A percentile compares a stretch with the other conserved stretches of the same genome.
phyloP scores from a whole-genome alignment of 441 rosid species.

The Brassica hybrid region DNA sequence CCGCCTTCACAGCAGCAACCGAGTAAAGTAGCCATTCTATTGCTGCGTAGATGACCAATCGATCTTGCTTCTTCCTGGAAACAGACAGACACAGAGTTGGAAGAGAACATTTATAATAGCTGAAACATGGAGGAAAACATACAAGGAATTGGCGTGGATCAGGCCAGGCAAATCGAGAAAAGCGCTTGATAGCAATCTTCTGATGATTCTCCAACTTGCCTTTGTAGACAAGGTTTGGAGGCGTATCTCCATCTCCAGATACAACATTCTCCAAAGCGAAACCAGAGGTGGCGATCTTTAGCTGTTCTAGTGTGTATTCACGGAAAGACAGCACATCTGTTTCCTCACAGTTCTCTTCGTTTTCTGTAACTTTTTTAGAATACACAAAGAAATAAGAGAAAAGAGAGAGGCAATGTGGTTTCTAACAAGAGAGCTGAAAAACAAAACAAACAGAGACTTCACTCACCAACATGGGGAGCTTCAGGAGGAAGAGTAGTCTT shows the following conservation, averaged over 20 bases:
- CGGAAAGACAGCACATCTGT: constrained; percentile 56
- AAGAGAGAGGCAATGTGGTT: constrained; percentile 12
- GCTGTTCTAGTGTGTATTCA: constrained; percentile 63
- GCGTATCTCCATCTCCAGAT: constrained; percentile 63
- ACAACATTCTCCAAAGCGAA: constrained; percentile 64
- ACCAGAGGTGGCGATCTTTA: constrained; percentile 62
- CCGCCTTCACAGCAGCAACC: constrained; percentile 68
- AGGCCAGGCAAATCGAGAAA: constrained; percentile 67
- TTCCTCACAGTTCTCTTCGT: constrained; percentile 54
- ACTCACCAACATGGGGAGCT: constrained; percentile 48
- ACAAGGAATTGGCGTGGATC: constrained; percentile 65
- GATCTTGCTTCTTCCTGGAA: constrained; percentile 64
- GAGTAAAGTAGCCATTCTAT: constrained; percentile 61
- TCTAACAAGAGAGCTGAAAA: constrained; percentile 2
- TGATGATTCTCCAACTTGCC: constrained; percentile 61
- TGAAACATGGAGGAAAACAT: neutral
- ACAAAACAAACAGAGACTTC: constrained; percentile 19
- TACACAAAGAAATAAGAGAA: constrained; percentile 1
- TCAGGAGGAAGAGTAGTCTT: constrained; percentile 57
- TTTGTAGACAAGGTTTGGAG: constrained; percentile 66
- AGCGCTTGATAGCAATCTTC: constrained; percentile 64
- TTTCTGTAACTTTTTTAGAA: constrained; percentile 45
- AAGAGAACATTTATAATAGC: no score
- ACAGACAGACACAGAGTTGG: constrained; percentile 1
- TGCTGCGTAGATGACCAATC: constrained; percentile 60